Percentiles rank a stretch among this genome's conserved stretches.
phyloP scores from a whole-genome alignment of 768 basidiomycete species.

The Pilatotrama ljubarskyi region DNA sequence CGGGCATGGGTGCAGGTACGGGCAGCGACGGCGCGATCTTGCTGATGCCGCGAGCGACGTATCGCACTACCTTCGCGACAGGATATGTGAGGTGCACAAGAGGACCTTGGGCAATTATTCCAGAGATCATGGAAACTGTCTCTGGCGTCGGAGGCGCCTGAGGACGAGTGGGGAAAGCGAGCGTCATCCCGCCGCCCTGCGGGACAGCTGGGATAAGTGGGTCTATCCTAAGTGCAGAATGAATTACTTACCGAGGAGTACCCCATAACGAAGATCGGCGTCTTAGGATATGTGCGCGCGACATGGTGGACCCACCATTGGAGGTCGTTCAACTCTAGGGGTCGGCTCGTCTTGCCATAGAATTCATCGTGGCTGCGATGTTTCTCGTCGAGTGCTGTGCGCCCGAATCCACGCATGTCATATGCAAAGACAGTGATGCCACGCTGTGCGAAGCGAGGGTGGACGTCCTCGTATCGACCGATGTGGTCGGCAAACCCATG shows the following conservation, averaged over 20 bases:
- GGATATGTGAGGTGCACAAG: slow-evolving; percentile 62
- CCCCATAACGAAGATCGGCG: slow-evolving; percentile 67
- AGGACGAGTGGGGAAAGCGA: slow-evolving; percentile 54
- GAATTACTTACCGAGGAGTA: slow-evolving; percentile 72
- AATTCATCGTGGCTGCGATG: slow-evolving; percentile 52
- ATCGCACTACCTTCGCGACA: slow-evolving; percentile 47
- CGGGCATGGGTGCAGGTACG: slow-evolving; percentile 51
- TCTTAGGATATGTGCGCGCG: slow-evolving; percentile 39
- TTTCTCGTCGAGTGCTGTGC: slow-evolving; percentile 59
- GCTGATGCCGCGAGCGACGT: slow-evolving; percentile 49
- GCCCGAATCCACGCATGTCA: slow-evolving; percentile 78
- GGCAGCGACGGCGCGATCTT: slow-evolving; percentile 48
- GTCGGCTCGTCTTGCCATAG: slow-evolving; percentile 62
- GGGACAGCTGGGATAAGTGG: no score
- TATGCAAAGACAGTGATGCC: slow-evolving; percentile 66
- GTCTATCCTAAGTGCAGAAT: no score
- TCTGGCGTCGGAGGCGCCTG: slow-evolving; percentile 32
- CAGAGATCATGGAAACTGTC: slow-evolving; percentile 46
- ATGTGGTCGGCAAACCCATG: slow-evolving; percentile 81
- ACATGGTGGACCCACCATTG: slow-evolving; percentile 61
- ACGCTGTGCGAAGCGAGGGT: slow-evolving; percentile 48
- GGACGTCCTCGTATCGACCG: slow-evolving; percentile 64
- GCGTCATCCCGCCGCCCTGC: slow-evolving; percentile 63
- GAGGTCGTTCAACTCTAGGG: slow-evolving; percentile 62
- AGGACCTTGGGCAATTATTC: slow-evolving; percentile 65